Base-by-base conservation (phyloP, 306 rosid species). In the Styphnolobium japonicum region DNA sequence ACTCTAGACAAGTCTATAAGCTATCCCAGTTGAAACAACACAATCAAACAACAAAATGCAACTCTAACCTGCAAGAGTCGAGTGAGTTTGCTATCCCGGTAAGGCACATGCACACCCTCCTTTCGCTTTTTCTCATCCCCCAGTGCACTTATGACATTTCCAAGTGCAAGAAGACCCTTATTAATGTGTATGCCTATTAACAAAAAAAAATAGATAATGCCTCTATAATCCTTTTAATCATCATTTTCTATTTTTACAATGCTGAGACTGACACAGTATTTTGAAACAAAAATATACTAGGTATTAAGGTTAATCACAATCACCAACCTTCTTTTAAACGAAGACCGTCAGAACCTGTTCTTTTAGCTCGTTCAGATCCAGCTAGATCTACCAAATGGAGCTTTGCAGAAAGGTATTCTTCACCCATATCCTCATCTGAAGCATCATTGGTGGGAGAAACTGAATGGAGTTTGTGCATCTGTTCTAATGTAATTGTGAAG, bases 321-420 rank as follows among this genome's bases (percentile, higher is more conserved):
- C 42, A 67, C 71, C 37, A 49, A 90, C 97, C 97, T 88, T 92
- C 97, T 83, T 84, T 88, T 23, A 92, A 89, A 74, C 97, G 97
- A 67, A 87, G 70, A 75, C 94, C 92, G 55, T 87, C 90, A 15
- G 97, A 85, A 75, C 97, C 94, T 36, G 97, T 87, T 83, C 97
- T 88, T 86, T 92, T 92, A 62, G 94, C 97, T 83, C 94, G 89
- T 74, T 92, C 97, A 52, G 97, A 92, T 84, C 97, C 97, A 61
- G 97, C 97, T 45, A 92, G 90, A 90, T 92, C 97, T 71, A 92
- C 97, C 81, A 92, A 86, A 84, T 92, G 97, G 68, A 92, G 89
- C 87, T 92, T 92, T 68, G 94, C 93, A 67, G 93, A 90, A 80
- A 92, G 86, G 74, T 92, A 92, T 79, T 90, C 97, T 86, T 90